Conservation (phyloP, 1,284 basidiomycete species). For the Thelephora terrestris region DNA sequence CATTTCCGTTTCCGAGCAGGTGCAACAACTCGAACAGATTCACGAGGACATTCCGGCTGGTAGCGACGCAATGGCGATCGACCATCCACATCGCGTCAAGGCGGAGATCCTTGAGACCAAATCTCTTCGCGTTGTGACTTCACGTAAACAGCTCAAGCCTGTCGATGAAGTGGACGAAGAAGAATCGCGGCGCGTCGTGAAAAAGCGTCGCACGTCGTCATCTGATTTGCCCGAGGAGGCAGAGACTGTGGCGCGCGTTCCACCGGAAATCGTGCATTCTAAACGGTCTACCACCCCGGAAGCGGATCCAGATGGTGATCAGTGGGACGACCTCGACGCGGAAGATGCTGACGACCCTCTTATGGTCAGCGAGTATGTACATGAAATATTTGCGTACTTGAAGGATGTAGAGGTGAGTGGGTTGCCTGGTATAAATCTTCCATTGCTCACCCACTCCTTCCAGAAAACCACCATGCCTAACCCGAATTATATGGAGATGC, state of each 20-base stretch:
- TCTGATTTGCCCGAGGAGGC: slow-evolving; percentile 48
- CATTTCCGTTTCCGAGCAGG: slow-evolving; percentile 10
- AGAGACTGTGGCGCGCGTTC: slow-evolving; percentile 25
- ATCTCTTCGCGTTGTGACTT: slow-evolving; percentile 1
- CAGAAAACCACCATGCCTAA: slow-evolving; percentile 79
- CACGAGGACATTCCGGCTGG: slow-evolving; percentile 20
- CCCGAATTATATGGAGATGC: slow-evolving; percentile 83
- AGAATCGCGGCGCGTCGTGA: slow-evolving; percentile 45
- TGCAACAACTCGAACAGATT: slow-evolving; percentile 11
- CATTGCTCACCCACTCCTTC: neutral
- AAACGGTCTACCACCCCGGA: slow-evolving; percentile 18
- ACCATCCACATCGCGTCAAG: slow-evolving; percentile 21
- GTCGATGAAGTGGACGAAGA: slow-evolving; percentile 20
- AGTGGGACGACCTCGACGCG: slow-evolving; percentile 85
- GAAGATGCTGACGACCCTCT: slow-evolving; percentile 92
- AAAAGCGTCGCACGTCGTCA: slow-evolving; percentile 67
- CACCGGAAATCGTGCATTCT: slow-evolving; percentile 9
- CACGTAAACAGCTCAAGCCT: neutral
- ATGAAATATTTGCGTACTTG: slow-evolving; percentile 92
- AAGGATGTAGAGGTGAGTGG: slow-evolving; percentile 55
- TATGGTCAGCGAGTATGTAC: slow-evolving; percentile 96
- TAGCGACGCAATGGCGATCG: slow-evolving; percentile 53
- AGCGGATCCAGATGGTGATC: slow-evolving; percentile 49
- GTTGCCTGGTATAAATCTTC: slow-evolving; percentile 5
- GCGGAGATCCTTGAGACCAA: neutral